Evolutionary conservation across 441 rosid genomes (phyloP), one percentile per base, ranked within the genome.

Genomic region (Populus hybrid): DNA sequence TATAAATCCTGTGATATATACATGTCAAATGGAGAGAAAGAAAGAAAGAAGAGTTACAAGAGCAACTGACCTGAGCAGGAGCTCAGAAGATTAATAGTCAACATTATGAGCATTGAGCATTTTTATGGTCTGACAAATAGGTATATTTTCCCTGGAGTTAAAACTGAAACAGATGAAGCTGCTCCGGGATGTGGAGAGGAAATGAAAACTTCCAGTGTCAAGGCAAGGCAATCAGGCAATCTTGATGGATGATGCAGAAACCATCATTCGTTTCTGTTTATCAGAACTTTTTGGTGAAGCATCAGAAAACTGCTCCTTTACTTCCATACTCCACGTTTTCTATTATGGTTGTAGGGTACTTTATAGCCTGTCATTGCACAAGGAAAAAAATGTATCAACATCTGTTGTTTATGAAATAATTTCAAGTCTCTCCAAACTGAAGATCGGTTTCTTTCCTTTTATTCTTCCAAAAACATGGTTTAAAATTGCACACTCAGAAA

Each of bases 401-500:
- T 69, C 76, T 81, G 38, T 67, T 72, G 77, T 68, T 64, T 59
- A 70, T 85, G 78, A 46, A 86, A 78, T 63, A 74, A 75, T 53
- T 75, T 81, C 65, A 11, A 57, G 76, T n/a, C n/a, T 42, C 73
- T 84, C 76, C 73, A 71, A 82, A 63, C 73, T 82, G 82, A 81
- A 73, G 71, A 80, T 32, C 76, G 24, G 77, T 71, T 74, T 75
- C 83, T 77, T 82, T 84, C 85, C 83, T n/a, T 82, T 64, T 77
- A 76, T 77, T 42, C 70, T 59, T 68, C 38, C 71, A 63, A 69
- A 63, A 80, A 82, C 65, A 79, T 78, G 76, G 84, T 82, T 86
- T 69, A 83, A 84, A 83, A 82, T 32, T 77, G 69, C 75, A 75
- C 79, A 73, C 86, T 94, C 90, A 92, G 87, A 16, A 92, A 92